phyloP scores from a whole-genome alignment of 2,329 filamentous ascomycete species.

The Huntiella bhutanensis region DNA sequence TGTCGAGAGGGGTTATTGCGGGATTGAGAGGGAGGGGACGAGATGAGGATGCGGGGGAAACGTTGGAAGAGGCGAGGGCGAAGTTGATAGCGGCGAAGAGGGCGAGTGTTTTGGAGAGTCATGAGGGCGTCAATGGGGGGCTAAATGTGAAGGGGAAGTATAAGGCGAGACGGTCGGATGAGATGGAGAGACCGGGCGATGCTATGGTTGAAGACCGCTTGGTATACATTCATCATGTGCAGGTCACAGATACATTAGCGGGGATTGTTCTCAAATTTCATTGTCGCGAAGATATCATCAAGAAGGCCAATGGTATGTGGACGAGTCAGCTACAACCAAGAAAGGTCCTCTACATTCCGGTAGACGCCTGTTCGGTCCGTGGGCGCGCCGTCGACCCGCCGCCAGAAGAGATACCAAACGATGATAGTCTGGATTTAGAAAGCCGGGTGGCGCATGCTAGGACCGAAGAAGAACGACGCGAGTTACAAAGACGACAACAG shows the following conservation, averaged over 20 bases:
- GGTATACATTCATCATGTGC: slow-evolving; percentile 78
- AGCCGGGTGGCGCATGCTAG: background rate
- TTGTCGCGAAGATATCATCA: slow-evolving; percentile 64
- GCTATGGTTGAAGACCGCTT: slow-evolving; percentile 51
- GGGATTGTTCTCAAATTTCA: slow-evolving; percentile 81
- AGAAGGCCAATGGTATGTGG: slow-evolving; percentile 86
- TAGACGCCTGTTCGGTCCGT: slow-evolving; percentile 74
- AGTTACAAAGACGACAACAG: slow-evolving; percentile 5
- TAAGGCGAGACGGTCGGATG: slow-evolving; percentile 53
- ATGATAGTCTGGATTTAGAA: background rate
- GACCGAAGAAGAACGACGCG: slow-evolving; percentile 3
- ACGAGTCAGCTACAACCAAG: slow-evolving; percentile 79
- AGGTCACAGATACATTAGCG: slow-evolving; percentile 68
- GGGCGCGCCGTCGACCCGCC: slow-evolving; percentile 48
- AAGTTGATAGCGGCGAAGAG: slow-evolving; percentile 36
- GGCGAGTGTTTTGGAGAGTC: slow-evolving; percentile 40
- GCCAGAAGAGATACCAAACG: background rate
- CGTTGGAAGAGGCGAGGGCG: slow-evolving; percentile 32
- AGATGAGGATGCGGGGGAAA: slow-evolving; percentile 34
- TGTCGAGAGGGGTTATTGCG: slow-evolving; percentile 13
- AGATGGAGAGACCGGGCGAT: slow-evolving; percentile 20
- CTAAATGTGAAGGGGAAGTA: slow-evolving; percentile 33
- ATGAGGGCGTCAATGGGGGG: slow-evolving; percentile 39
- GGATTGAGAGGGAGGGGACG: background rate
- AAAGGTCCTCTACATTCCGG: slow-evolving; percentile 63